Evolutionary conservation across 768 basidiomycete species (phyloP).

Genomic region (Boletus subparvulus): DNA sequence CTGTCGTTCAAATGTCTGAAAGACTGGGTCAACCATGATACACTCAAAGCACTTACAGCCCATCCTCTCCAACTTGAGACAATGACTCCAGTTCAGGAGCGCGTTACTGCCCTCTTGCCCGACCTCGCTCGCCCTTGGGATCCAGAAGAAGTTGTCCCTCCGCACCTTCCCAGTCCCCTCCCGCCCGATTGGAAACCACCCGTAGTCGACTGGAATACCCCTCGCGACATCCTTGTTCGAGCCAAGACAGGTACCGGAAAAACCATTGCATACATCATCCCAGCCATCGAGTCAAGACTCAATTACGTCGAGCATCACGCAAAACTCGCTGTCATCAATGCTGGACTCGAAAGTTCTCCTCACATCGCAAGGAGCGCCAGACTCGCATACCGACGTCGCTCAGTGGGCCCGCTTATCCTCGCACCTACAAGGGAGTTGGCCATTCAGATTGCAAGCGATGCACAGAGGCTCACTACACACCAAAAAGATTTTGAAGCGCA

Average conservation of each 20-base stretch:
- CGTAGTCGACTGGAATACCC: constrained; percentile 5
- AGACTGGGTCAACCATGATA: constrained; percentile 38
- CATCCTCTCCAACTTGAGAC: constrained; percentile 63
- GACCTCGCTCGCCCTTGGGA: constrained; percentile 56
- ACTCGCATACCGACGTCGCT: constrained; percentile 40
- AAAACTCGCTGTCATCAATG: constrained; percentile 40
- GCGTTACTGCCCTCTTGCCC: constrained; percentile 76
- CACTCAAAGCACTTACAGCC: constrained; percentile 59
- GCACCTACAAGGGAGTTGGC: constrained; percentile 90
- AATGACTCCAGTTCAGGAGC: constrained; percentile 83
- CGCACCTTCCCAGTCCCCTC: background rate
- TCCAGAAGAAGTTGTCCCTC: constrained; percentile 25
- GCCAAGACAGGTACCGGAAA: constrained; percentile 91
- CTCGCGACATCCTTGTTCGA: constrained; percentile 78
- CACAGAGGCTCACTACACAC: constrained; percentile 59
- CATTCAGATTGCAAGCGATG: constrained; percentile 86
- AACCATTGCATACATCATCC: constrained; percentile 84
- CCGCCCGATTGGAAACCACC: background rate
- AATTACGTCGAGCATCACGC: constrained; percentile 51
- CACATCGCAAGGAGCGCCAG: constrained; percentile 32
- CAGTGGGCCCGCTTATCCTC: constrained; percentile 76
- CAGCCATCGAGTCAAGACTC: constrained; percentile 77
- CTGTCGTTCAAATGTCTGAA: constrained; percentile 38
- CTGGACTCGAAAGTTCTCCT: constrained; percentile 38
- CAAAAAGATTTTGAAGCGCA: constrained; percentile 66